phyloP scores from a whole-genome alignment of 2,329 filamentous ascomycete species.

The Mariannaea elegans region DNA sequence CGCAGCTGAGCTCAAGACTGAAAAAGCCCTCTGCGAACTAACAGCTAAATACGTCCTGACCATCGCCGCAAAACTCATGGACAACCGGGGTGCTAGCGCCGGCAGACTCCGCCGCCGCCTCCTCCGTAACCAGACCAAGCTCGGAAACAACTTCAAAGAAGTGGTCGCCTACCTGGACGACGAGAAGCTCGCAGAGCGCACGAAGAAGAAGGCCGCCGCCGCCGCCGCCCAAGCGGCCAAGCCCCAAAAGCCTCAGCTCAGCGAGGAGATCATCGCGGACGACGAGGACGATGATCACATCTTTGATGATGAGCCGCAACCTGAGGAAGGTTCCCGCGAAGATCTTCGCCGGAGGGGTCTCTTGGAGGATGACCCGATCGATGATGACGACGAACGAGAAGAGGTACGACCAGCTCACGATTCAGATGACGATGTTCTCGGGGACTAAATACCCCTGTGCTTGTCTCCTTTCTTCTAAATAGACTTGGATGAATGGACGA shows the following conservation, averaged over 20 bases:
- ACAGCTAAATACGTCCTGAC: constrained; percentile 86
- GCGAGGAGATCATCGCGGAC: constrained; percentile 58
- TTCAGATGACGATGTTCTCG: constrained; percentile 55
- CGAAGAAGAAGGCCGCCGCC: constrained; percentile 50
- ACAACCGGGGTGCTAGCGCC: constrained; percentile 66
- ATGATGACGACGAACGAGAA: constrained; percentile 47
- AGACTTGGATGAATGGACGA: constrained; percentile 15
- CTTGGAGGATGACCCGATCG: constrained; percentile 58
- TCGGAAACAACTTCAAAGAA: constrained; percentile 88
- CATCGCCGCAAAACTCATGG: constrained; percentile 78
- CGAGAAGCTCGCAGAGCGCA: constrained; percentile 60
- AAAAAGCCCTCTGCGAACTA: constrained; percentile 86
- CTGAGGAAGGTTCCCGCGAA: constrained; percentile 67
- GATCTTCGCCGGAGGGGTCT: constrained; percentile 65
- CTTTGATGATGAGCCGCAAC: constrained; percentile 59
- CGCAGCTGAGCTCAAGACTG: constrained; percentile 76
- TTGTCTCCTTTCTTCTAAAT: neutral
- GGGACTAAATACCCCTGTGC: constrained; percentile 48
- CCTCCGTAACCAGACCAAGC: constrained; percentile 78
- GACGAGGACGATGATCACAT: constrained; percentile 52
- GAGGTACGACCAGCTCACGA: constrained; percentile 46
- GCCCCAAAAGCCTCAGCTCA: constrained; percentile 46
- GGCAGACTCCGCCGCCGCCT: constrained; percentile 76
- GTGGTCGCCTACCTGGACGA: constrained; percentile 83
- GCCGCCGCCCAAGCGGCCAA: constrained; percentile 35